Percentiles rank a stretch among this genome's conserved stretches.
These are phyloP conservation scores for Flaveria linearis DNA, from an alignment of 129 eudicot species.

Conservation along the genomic window DNA sequence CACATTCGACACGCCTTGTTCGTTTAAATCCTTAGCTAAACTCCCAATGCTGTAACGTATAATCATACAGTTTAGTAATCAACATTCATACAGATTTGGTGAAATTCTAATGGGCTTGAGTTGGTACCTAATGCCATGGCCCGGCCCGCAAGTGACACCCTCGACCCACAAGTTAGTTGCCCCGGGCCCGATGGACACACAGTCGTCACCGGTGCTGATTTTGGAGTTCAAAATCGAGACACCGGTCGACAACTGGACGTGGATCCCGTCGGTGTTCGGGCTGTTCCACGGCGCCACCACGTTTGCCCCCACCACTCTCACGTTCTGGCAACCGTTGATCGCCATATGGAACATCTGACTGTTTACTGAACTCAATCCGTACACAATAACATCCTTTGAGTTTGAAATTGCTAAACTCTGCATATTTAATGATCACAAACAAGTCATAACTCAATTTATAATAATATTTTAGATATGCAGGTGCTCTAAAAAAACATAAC, in stretches of 20 bases:
- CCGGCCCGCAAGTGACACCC: slow-evolving; percentile 66
- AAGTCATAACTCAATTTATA: too few relatives aligned
- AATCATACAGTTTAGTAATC: neutral
- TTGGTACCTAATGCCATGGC: slow-evolving; percentile 73
- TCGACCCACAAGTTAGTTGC: slow-evolving; percentile 57
- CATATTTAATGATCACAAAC: neutral
- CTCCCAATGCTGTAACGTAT: slow-evolving; percentile 54
- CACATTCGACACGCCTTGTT: slow-evolving; percentile 60
- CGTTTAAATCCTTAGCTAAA: slow-evolving; percentile 49
- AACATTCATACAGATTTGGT: neutral
- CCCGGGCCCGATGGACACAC: slow-evolving; percentile 77
- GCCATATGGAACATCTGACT: slow-evolving; percentile 73
- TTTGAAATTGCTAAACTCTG: slow-evolving; percentile 60
- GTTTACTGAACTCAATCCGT: slow-evolving; percentile 57
- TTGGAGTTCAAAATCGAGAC: slow-evolving; percentile 53
- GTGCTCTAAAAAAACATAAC: too few relatives aligned
- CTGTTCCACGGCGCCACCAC: slow-evolving; percentile 60
- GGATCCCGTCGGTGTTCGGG: slow-evolving; percentile 83
- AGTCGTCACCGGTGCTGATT: slow-evolving; percentile 78
- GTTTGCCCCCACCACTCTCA: slow-evolving; percentile 43
- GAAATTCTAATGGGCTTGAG: neutral
- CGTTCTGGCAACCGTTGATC: slow-evolving; percentile 56
- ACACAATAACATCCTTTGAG: slow-evolving; percentile 49
- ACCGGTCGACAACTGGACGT: slow-evolving; percentile 52
- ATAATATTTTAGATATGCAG: too few relatives aligned